A percentile compares a stretch with the other conserved stretches of the same genome.
phyloP scores from a whole-genome alignment of 108 stramenopile species.

The Skeletonema costatum region DNA sequence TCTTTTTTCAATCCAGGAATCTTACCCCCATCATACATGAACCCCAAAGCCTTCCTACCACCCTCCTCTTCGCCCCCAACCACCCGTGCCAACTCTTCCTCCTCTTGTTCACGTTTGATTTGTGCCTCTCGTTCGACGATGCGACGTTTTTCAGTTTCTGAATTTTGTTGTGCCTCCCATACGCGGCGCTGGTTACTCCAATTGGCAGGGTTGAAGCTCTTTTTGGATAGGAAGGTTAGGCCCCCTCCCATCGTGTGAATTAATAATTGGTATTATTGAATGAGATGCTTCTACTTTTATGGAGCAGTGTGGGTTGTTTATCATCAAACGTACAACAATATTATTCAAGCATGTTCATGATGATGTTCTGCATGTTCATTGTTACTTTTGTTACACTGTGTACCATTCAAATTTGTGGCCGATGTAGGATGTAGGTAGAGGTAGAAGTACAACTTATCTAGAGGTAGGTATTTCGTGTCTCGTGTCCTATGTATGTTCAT shows the following conservation, averaged over 20 bases:
- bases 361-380: too few species aligned
- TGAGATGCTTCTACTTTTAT: not conserved
- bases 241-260: constrained; percentile 74
- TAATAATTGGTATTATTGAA: not conserved
- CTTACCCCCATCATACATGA: constrained; percentile 74
- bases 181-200: constrained; percentile 70
- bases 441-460: too few species aligned
- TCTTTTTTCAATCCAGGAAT: constrained; percentile 61
- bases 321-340: too few species aligned
- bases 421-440: too few species aligned
- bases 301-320: too few species aligned
- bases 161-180: constrained; percentile 76
- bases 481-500: too few species aligned
- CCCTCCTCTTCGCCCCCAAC: constrained; percentile 66
- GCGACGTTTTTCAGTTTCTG: constrained; percentile 57
- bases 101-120: constrained; percentile 77
- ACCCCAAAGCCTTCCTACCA: constrained; percentile 65
- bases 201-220: constrained; percentile 86
- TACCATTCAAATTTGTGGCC: too few species aligned
- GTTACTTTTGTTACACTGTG: too few species aligned
- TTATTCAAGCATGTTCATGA: too few species aligned
- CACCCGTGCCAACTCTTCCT: constrained; percentile 74
- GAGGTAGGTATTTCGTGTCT: too few species aligned
- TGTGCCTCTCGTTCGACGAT: constrained; percentile 65
- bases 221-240: constrained; percentile 83